Base-by-base conservation (phyloP, 257 asterid species). In the Rhazya stricta region DNA sequence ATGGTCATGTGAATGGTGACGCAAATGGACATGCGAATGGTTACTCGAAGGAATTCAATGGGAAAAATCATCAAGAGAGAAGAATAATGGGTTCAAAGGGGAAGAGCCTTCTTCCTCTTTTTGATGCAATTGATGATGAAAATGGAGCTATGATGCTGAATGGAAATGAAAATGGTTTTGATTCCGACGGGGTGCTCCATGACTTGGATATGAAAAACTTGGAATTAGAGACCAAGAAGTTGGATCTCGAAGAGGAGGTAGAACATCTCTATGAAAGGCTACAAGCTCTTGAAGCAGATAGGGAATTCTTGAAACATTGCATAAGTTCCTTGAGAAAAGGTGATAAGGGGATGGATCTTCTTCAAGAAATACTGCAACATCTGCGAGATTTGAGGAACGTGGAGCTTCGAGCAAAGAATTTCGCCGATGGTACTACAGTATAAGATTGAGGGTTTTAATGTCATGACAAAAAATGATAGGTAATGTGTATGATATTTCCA, bases 221-320 rank as follows among this genome's bases (percentile, higher is more conserved):
- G 18, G 88, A 85, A 72, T 66, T 54, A 19, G 89, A 84, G 58
- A 84, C 82, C 83, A 87, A 85, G 86, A 90, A 82, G 80, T n/a
- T 79, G 9, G 91, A 83, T 36, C 79, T 92, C 12, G 97, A 89
- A 78, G 97, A 89, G 81, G 97, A 94, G 84, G 91, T 94, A 46
- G 93, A 89, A 82, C 95, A 91, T 86, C 89, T 94, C 39, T 91
- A 88, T 48, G 96, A 88, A 81, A 88, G 97, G 85, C 80, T 94
- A 73, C 96, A 89, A 86, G 94, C 99, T 48, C 92, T 92, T 37
- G 99, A 94, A 84, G 96, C 97, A 10, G 99, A 94, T 63, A 85
- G 92, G 77, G 97, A 90, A 89, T 94, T 94, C 79, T 83, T 94
- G 62, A 89, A 89, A 86, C 96, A 92, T 48, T 92, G 99, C 87